phyloP scores from a whole-genome alignment of 1,139 yeast genomes.

The Pichia cactophila region DNA sequence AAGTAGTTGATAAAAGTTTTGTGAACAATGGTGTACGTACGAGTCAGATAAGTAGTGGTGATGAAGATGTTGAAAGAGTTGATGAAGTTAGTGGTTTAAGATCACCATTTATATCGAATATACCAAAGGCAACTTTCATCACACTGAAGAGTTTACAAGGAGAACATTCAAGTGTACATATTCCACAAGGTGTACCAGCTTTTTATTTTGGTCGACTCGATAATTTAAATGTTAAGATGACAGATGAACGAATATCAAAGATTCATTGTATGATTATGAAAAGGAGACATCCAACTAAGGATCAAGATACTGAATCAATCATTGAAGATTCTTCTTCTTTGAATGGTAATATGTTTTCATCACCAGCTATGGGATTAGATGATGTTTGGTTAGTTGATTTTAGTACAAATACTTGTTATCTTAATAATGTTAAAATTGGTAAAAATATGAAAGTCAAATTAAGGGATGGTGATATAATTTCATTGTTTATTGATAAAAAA shows the following conservation, averaged over 20 bases:
- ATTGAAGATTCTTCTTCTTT: not conserved
- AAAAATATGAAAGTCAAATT: constrained; percentile 56
- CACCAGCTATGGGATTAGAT: constrained; percentile 56
- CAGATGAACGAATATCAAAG: constrained; percentile 74
- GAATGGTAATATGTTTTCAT: constrained; percentile 40
- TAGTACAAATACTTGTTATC: constrained; percentile 72
- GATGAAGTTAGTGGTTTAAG: not conserved
- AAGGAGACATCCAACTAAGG: constrained; percentile 46
- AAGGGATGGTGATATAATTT: constrained; percentile 56
- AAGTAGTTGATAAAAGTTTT: not conserved
- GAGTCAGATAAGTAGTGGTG: not conserved
- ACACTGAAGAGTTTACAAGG: constrained; percentile 4
- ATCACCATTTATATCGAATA: not conserved
- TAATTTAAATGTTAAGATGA: constrained; percentile 48
- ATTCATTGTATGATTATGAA: constrained; percentile 68
- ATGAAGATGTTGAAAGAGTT: not conserved
- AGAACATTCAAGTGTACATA: constrained; percentile 32
- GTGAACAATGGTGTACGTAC: not conserved
- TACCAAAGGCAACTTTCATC: constrained; percentile 13
- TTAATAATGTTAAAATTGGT: constrained; percentile 54
- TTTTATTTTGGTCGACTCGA: constrained; percentile 56
- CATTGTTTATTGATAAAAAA: constrained; percentile 54
- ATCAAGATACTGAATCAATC: not conserved
- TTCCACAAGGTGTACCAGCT: constrained; percentile 57
- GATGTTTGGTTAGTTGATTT: constrained; percentile 79